Evolutionary conservation across 768 basidiomycete species (phyloP).

Genomic region (Pleurotus giganteus): DNA sequence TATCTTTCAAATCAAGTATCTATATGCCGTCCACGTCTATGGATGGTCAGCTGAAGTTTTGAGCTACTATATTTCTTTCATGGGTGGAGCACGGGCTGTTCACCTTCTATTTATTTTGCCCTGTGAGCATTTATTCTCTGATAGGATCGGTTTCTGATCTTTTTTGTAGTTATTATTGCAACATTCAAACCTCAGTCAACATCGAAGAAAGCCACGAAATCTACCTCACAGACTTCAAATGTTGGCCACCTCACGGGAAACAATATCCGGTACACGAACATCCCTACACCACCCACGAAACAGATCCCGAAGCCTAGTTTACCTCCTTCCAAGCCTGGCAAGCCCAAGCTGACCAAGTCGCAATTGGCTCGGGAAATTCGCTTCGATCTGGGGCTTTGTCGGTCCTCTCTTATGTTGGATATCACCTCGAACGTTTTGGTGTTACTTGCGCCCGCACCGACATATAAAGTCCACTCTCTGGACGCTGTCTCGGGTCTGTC

Average conservation of each 20-base stretch:
- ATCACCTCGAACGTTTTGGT: slow-evolving; percentile 63
- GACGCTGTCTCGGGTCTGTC: background rate
- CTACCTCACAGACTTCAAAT: slow-evolving; percentile 7
- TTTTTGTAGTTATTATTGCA: slow-evolving; percentile 50
- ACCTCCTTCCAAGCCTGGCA: slow-evolving; percentile 20
- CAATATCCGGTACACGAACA: slow-evolving; percentile 7
- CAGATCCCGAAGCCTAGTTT: background rate
- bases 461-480: slow-evolving; percentile 25
- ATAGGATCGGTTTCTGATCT: background rate
- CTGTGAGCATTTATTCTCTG: slow-evolving; percentile 25
- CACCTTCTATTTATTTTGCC: slow-evolving; percentile 52
- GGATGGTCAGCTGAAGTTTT: slow-evolving; percentile 65
- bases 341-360: slow-evolving; percentile 46
- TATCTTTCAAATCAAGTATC: slow-evolving; percentile 77
- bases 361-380: slow-evolving; percentile 62
- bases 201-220: slow-evolving; percentile 23
- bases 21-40: slow-evolving; percentile 75
- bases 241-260: slow-evolving; percentile 7
- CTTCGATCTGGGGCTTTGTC: slow-evolving; percentile 67
- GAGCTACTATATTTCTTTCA: slow-evolving; percentile 73
- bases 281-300: slow-evolving; percentile 4
- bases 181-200: slow-evolving; percentile 50
- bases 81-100: slow-evolving; percentile 59
- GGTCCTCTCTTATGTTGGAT: slow-evolving; percentile 64
- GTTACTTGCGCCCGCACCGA: slow-evolving; percentile 47